Evolutionary conservation across 441 rosid genomes (phyloP), one percentile per base, ranked within the genome.

Genomic region (Pelargonium cotyledonis): DNA sequence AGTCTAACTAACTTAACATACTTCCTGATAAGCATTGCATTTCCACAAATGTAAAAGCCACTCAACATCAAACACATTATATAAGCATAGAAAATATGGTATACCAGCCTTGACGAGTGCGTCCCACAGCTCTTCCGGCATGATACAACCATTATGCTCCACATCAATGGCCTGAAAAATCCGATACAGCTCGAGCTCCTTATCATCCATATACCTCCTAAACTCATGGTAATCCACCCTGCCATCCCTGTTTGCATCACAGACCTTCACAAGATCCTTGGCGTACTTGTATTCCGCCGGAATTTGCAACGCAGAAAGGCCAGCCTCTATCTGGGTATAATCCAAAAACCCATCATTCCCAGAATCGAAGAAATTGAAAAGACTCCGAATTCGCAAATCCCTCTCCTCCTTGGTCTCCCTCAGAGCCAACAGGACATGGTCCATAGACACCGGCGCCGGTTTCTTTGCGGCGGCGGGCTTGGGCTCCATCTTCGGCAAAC

Each of bases 81-180:
- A 38, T 18, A 60, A 2, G 55, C 12, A 73, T 18, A 64, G 38
- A 47, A 70, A 71, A 67, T 71, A 73, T 35, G 53, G 66, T 70
- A 68, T 90, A 91, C 97, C 99, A 77, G 96, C 95, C 73, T 82
- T 85, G 65, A 91, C 88, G 74, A 95, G 97, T 10, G 97, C 97
- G 65, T 95, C 96, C 88, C 84, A 95, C 0, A 91, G 85, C 88
- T 95, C 97, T 75, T 90, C 99, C 0, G 97, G 99, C 77, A 91
- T 79, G 86, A 95, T 95, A 88, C 95, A 95, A 9, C 97, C 97
- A 65, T 80, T 91, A 68, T 88, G 99, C 57, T 86, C 97, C n/a
- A 95, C 99, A 78, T 95, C 99, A 77, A 95, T 95, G 57, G 92
- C 88, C 66, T 91, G 92, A 69, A 95, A 95, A 41, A 95, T 95